Percentiles rank a stretch among this genome's conserved stretches.
Conservation (phyloP, 306 rosid species). For the Spatholobus suberectus region DNA sequence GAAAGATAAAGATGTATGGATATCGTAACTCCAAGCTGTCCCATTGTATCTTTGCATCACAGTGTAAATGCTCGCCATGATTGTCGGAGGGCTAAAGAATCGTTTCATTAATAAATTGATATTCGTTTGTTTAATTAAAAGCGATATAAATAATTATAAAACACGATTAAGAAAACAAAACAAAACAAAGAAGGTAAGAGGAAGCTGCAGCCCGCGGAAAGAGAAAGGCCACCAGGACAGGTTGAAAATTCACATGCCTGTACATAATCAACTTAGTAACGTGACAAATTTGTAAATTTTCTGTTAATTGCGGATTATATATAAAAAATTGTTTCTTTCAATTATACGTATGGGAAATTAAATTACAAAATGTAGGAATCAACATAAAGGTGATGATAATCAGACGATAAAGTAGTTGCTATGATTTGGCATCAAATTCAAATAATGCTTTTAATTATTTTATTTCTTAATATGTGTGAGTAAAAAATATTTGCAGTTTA, state of each 20-base stretch:
- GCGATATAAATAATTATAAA: constrained; percentile 29
- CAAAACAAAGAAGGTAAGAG: constrained; percentile 40
- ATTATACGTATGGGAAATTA: neutral
- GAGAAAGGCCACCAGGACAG: constrained; percentile 26
- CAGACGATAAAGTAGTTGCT: neutral
- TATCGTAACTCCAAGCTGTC: constrained; percentile 64
- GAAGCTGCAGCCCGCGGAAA: constrained; percentile 48
- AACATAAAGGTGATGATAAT: neutral
- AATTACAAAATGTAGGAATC: constrained; percentile 6
- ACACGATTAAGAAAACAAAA: constrained; percentile 18
- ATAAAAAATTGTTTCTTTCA: neutral
- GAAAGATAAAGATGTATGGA: constrained; percentile 37
- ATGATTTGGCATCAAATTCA: neutral
- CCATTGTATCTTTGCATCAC: constrained; percentile 46
- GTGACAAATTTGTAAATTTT: constrained; percentile 24
- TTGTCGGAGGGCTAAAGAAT: constrained; percentile 54
- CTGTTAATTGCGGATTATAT: neutral
- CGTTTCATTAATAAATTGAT: constrained; percentile 39
- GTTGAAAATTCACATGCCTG: constrained; percentile 42
- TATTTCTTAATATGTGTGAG: neutral
- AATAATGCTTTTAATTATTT: neutral
- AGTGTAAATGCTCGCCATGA: constrained; percentile 67
- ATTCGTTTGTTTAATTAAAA: constrained; percentile 32
- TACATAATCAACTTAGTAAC: constrained; percentile 23
- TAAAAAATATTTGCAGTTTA: neutral